Percentiles rank a stretch among this genome's conserved stretches.
These are phyloP conservation scores for Oryza officinalis DNA, from an alignment of 176 grass and related monocot genomes.

Conservation along the genomic window DNA sequence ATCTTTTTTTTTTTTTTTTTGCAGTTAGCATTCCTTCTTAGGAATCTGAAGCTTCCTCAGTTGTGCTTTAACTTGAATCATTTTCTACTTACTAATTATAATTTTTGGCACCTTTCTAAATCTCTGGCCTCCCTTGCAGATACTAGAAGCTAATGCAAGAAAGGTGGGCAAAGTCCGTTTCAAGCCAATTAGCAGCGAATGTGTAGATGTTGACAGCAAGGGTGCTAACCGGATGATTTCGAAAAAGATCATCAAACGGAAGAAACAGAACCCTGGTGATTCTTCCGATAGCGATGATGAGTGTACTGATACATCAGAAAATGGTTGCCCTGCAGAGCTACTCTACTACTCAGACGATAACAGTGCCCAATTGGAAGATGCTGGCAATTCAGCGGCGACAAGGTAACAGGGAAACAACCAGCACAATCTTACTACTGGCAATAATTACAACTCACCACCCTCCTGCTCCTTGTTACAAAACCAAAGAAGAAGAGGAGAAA, in stretches of 20 bases:
- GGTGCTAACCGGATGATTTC: conserved; percentile 57
- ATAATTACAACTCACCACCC: conserved; percentile 58
- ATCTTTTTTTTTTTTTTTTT: not conserved
- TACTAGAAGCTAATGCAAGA: conserved; percentile 71
- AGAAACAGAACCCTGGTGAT: conserved; percentile 47
- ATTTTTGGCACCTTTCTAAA: not conserved
- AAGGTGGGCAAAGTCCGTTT: conserved; percentile 74
- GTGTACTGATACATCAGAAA: conserved; percentile 35
- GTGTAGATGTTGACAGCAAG: conserved; percentile 49
- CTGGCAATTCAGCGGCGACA: conserved; percentile 26
- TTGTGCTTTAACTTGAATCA: not conserved
- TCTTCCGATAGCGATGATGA: not conserved
- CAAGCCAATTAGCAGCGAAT: conserved; percentile 71
- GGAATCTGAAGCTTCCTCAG: not conserved
- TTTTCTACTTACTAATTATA: not conserved
- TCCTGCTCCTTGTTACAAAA: conserved; percentile 33
- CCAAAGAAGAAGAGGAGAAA: conserved; percentile 40
- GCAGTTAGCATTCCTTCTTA: not conserved
- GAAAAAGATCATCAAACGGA: conserved; percentile 69
- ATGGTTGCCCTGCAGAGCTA: conserved; percentile 53
- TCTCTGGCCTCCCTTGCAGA: conserved; percentile 37
- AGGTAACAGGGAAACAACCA: conserved; percentile 45
- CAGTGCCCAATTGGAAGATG: conserved; percentile 42
- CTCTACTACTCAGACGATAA: conserved; percentile 37
- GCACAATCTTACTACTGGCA: conserved; percentile 51